A percentile compares a stretch with the other conserved stretches of the same genome.
phyloP scores from a whole-genome alignment of 257 asterid genomes.

The Salvia hispanica region DNA sequence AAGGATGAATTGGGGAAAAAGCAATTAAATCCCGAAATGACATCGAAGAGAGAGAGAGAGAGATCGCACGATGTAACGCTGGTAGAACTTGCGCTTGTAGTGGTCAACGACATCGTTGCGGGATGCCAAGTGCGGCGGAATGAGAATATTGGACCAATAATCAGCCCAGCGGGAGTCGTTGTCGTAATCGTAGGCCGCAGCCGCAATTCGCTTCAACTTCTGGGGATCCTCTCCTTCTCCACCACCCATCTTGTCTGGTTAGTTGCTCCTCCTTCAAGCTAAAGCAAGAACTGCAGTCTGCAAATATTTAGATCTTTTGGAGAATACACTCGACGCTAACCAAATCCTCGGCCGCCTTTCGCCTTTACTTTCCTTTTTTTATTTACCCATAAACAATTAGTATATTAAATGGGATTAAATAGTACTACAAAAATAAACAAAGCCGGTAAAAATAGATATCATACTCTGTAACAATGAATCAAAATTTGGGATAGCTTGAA shows the following conservation, averaged over 20 bases:
- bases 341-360: not conserved
- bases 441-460: no score
- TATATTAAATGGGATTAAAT: no score
- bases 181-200: conserved; percentile 88
- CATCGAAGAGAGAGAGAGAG: not conserved
- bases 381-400: not conserved
- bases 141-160: conserved; percentile 92
- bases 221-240: conserved; percentile 73
- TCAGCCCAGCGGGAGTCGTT: conserved; percentile 83
- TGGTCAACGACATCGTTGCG: conserved; percentile 73
- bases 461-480: no score
- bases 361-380: not conserved
- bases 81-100: conserved; percentile 96
- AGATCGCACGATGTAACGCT: conserved; percentile 72
- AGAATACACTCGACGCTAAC: no score
- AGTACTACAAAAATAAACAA: no score
- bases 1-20: not conserved
- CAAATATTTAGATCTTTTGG: not conserved
- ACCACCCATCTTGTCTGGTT: conserved; percentile 46
- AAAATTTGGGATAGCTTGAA: no score
- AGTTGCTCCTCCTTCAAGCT: not conserved
- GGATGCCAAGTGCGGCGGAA: conserved; percentile 87
- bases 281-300: not conserved
- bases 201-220: conserved; percentile 81
- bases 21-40: not conserved